phyloP scores from a whole-genome alignment of 148 eudicot genomes.

The Cornus controversa region DNA sequence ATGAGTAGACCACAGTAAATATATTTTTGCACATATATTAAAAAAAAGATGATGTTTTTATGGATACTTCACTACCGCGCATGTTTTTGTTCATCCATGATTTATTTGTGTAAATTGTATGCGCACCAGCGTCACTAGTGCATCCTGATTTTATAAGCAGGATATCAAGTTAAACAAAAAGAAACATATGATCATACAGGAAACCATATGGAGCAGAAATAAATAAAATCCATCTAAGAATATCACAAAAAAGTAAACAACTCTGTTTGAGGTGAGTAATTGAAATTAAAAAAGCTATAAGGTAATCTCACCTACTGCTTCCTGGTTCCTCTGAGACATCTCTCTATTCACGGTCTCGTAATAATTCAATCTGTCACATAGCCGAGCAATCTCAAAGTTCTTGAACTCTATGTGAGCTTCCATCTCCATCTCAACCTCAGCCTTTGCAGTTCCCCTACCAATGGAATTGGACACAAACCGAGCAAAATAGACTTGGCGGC shows the following conservation, averaged over 20 bases:
- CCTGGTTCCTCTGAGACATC: conserved; percentile 99
- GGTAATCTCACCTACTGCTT: conserved; percentile 71
- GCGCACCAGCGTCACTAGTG: not conserved
- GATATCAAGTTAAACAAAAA: not conserved
- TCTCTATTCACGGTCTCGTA: conserved; percentile 89
- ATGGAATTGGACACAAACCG: conserved; percentile 74
- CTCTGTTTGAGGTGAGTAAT: not conserved
- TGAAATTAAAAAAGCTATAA: not conserved
- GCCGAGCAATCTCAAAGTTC: conserved; percentile 87
- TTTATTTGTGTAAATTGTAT: no score
- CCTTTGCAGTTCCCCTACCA: conserved; percentile 78
- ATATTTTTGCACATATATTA: not conserved
- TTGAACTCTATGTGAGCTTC: conserved; percentile 71
- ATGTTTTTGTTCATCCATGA: not conserved
- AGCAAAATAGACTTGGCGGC: conserved; percentile 62
- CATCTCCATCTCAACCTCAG: conserved; percentile 82
- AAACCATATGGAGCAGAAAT: not conserved
- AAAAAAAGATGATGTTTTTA: not conserved
- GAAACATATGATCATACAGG: not conserved
- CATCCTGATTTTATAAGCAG: not conserved
- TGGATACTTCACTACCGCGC: not conserved
- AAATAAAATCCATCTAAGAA: not conserved
- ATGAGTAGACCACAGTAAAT: not conserved
- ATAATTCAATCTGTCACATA: conserved; percentile 78
- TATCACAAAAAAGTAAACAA: not conserved